These are phyloP conservation scores for Yarrowia sp. DNA, from an alignment of 805 yeast species.

Conservation along the genomic window DNA sequence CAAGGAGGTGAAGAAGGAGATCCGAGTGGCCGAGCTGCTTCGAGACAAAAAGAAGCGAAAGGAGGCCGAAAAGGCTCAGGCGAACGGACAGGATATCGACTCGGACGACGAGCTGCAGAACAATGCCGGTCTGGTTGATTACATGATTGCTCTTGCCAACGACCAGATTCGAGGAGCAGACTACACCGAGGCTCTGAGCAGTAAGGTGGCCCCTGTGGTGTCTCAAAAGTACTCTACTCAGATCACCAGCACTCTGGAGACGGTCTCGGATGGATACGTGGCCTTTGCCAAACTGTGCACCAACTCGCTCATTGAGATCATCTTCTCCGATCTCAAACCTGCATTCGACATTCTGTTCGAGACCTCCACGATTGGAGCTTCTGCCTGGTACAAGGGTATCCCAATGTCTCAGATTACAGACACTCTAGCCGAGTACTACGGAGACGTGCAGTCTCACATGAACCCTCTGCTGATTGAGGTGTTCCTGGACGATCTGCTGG, in stretches of 20 bases:
- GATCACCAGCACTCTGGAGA: slow-evolving; percentile 64
- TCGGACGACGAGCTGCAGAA: slow-evolving; percentile 52
- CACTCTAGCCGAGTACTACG: slow-evolving; percentile 76
- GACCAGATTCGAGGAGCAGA: slow-evolving; percentile 79
- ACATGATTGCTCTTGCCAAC: slow-evolving; percentile 81
- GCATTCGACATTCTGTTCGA: slow-evolving; percentile 66
- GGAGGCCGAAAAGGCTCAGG: slow-evolving; percentile 35
- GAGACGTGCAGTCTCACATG: slow-evolving; percentile 64
- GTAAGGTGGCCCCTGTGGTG: slow-evolving; percentile 68
- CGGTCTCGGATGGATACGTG: slow-evolving; percentile 80
- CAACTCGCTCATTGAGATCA: slow-evolving; percentile 61
- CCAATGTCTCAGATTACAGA: slow-evolving; percentile 70
- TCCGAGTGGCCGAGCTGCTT: slow-evolving; percentile 45
- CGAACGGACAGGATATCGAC: slow-evolving; percentile 46
- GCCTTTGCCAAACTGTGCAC: slow-evolving; percentile 73
- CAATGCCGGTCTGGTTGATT: slow-evolving; percentile 78
- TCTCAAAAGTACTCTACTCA: slow-evolving; percentile 66
- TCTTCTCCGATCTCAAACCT: slow-evolving; percentile 72
- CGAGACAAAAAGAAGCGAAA: slow-evolving; percentile 48
- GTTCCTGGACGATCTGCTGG: slow-evolving; percentile 60
- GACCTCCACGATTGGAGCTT: slow-evolving; percentile 58
- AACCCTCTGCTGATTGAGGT: slow-evolving; percentile 62
- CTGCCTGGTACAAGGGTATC: slow-evolving; percentile 68
- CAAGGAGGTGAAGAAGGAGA: slow-evolving; percentile 56
- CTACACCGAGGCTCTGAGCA: slow-evolving; percentile 71